Percentiles rank a stretch among this genome's conserved stretches.
phyloP scores from a whole-genome alignment of 169 alveolate genomes.

The Cryptosporidium muris region DNA sequence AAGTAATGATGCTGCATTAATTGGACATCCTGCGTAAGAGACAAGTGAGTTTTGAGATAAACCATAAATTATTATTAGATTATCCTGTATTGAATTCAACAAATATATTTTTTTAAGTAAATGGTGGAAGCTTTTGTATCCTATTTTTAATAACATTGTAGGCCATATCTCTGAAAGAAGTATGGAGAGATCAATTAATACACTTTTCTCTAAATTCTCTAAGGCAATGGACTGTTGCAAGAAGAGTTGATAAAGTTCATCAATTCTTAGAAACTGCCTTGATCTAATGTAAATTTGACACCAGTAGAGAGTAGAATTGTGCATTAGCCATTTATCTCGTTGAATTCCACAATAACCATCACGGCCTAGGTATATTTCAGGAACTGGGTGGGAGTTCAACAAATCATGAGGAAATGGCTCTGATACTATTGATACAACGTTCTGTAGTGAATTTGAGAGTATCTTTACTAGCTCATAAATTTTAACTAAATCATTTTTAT shows the following conservation, averaged over 20 bases:
- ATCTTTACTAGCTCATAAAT: neutral
- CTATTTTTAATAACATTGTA: neutral
- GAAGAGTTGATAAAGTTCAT: slow-evolving; percentile 25
- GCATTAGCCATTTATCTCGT: neutral
- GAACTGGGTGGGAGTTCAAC: too few species aligned
- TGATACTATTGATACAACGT: neutral
- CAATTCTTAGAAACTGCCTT: slow-evolving; percentile 27
- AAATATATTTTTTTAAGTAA: slow-evolving; percentile 29
- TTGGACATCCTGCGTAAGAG: slow-evolving; percentile 11
- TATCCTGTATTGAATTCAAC: slow-evolving; percentile 34
- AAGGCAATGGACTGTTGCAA: slow-evolving; percentile 17
- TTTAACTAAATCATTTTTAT: slow-evolving; percentile 37
- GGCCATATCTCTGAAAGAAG: slow-evolving; percentile 46
- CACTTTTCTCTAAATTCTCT: slow-evolving; percentile 45
- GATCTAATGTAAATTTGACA: slow-evolving; percentile 13
- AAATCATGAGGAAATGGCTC: neutral
- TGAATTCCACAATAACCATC: slow-evolving; percentile 25
- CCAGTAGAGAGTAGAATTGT: slow-evolving; percentile 18
- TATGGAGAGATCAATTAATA: slow-evolving; percentile 25
- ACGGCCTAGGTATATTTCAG: slow-evolving; percentile 1
- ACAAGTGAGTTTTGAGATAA: slow-evolving; percentile 37
- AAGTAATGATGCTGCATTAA: slow-evolving; percentile 9
- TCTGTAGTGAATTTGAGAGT: slow-evolving; percentile 24
- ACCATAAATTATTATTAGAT: slow-evolving; percentile 45
- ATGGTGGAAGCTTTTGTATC: neutral